A percentile compares a stretch with the other conserved stretches of the same genome.
These are phyloP conservation scores for Trametes elegans DNA, from an alignment of 768 basidiomycete species.

Conservation along the genomic window DNA sequence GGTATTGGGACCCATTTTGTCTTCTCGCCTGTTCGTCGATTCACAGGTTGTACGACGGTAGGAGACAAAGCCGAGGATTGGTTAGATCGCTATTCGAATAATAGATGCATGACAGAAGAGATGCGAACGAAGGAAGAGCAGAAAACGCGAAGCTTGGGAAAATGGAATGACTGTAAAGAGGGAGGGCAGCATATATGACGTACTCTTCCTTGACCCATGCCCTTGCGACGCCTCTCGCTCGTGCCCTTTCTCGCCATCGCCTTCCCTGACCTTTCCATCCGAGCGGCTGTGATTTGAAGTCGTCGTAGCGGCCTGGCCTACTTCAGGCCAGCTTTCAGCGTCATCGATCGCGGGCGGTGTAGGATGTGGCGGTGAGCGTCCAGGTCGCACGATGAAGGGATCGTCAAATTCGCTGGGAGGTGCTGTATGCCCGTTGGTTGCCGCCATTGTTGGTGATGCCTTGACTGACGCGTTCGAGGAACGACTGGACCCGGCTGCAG, in stretches of 20 bases:
- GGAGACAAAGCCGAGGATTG: not conserved
- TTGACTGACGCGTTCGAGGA: not conserved
- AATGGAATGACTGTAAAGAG: not conserved
- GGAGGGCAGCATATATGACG: slow-evolving; percentile 25
- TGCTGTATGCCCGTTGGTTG: slow-evolving; percentile 4
- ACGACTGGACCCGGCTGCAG: not conserved
- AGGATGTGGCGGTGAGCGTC: slow-evolving; percentile 30
- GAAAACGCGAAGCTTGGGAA: not conserved
- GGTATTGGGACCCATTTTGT: slow-evolving; percentile 63
- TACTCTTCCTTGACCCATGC: slow-evolving; percentile 37
- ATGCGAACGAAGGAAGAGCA: not conserved
- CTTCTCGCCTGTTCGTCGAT: slow-evolving; percentile 44
- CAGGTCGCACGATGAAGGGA: slow-evolving; percentile 45
- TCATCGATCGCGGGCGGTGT: slow-evolving; percentile 34
- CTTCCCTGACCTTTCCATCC: slow-evolving; percentile 18
- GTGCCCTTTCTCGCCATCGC: slow-evolving; percentile 22
- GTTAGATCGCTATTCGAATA: slow-evolving; percentile 1
- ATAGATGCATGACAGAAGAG: not conserved
- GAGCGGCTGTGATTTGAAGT: slow-evolving; percentile 1
- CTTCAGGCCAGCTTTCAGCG: slow-evolving; percentile 45
- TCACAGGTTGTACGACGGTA: not conserved
- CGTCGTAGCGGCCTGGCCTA: slow-evolving; percentile 33
- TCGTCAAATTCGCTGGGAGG: slow-evolving; percentile 32
- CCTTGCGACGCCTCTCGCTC: slow-evolving; percentile 25
- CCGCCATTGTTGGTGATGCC: not conserved